Conservation (phyloP, 352 stramenopile species). For the Phytophthora pinifolia region DNA sequence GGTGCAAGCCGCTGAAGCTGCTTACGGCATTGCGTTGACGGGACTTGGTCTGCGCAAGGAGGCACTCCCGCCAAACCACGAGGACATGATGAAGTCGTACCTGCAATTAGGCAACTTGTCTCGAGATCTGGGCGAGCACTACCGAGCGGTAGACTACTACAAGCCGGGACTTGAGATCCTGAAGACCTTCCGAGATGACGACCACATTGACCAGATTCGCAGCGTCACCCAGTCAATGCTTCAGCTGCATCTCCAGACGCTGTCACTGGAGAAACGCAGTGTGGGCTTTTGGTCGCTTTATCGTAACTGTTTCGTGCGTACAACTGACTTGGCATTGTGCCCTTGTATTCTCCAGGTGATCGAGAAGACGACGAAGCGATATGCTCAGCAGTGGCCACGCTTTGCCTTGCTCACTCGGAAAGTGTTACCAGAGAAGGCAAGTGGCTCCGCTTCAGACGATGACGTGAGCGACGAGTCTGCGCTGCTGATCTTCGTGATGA, state of each 20-base stretch:
- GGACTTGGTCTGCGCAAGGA: conserved; percentile 42
- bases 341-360: conserved; percentile 32
- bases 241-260: conserved; percentile 35
- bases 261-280: conserved; percentile 36
- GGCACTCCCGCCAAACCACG: conserved; percentile 22
- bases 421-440: conserved; percentile 3
- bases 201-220: conserved; percentile 32
- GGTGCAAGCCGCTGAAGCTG: conserved; percentile 31
- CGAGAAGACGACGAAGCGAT: conserved; percentile 40
- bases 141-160: conserved; percentile 59
- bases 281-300: conserved; percentile 20
- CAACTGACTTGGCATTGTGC: conserved; percentile 4
- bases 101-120: conserved; percentile 51
- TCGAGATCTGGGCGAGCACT: conserved; percentile 43
- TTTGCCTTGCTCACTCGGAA: conserved; percentile 24
- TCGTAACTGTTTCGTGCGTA: not conserved
- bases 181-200: conserved; percentile 29
- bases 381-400: conserved; percentile 18
- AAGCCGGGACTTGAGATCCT: conserved; percentile 33
- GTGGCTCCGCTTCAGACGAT: conserved; percentile 3
- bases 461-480: conserved; percentile 17
- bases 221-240: conserved; percentile 46
- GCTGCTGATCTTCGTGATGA: conserved; percentile 43
- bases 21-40: conserved; percentile 43
- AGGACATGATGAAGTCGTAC: conserved; percentile 40